Base-by-base conservation (phyloP, 345 rosid genomes). In the Salix exigua region DNA sequence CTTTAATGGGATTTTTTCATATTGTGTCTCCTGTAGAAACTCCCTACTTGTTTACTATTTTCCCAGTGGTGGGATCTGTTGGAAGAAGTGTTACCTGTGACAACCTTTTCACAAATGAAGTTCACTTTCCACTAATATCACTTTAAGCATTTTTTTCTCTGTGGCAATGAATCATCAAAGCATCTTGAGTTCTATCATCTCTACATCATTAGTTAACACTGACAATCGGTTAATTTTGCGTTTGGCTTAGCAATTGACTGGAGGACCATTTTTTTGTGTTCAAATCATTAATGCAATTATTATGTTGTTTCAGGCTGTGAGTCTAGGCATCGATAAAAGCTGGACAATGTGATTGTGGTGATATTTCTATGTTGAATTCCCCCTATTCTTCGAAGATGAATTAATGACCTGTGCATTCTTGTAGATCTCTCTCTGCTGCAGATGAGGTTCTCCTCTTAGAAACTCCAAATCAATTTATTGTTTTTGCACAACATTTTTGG, bases 371-470 rank as follows among this genome's bases (percentile, higher is more conserved):
- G 65, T 76, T 66, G 28, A 72, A 68, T 74, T 78, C 78, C 75
- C 65, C 80, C 72, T n/a, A 67, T 73, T 75, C 31, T 63, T 81
- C 62, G 78, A 77, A 61, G 88, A 82, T 72, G 74, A 74, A 68
- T 78, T 74, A 72, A 81, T 78, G 75, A 81, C 75, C 80, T 75
- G 44, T 79, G 68, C 84, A 60, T 75, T 79, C 81, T 81, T 89
- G 83, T 87, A 83, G 82, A 72, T 81, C 78, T 81, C 79, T 78
- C 71, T 80, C 75, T 75, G 78, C 72, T 81, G 85, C 91, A 89
- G 91, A 85, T 88, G 89, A 88, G 89, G 86, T 82, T 77, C 86
- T 85, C 80, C 82, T 76, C 85, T 75, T 86, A 74, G 88, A 86
- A 78, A 70, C 83, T 86, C 85, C 80, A 83, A 82, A 80, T 75